Evolutionary conservation across 495 filamentous ascomycete genomes (phyloP), one percentile per base, ranked within the genome.

Genomic region (Penicillium dipodomyicola): DNA sequence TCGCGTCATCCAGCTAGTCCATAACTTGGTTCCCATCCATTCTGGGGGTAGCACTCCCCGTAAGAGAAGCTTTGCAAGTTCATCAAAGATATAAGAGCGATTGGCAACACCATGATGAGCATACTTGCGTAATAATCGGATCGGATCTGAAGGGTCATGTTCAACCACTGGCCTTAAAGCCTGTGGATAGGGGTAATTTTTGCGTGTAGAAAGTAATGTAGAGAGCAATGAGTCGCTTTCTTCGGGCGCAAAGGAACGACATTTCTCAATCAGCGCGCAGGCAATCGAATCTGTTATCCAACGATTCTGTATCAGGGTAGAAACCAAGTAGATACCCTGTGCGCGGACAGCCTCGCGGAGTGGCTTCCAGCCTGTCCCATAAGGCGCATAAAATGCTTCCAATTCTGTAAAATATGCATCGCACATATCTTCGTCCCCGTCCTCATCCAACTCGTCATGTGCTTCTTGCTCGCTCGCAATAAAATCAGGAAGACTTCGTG

Each of bases 341-440:
- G 87, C 80, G 52, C 87, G 80, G 22, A 86, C 85, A 39, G 87
- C 78, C 46, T 81, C 73, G 49, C 81, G 80, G 0, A 92, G 73
- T 54, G 84, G 82, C 49, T 71, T 81, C 88, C 88, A 91, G 30
- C 87, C 87, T 37, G 58, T 63, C 4, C 74, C 72, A 41, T 69
- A 69, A 9, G 72, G 67, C 9, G 80, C 74, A 48, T 85, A 86
- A 23, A 84, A 69, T 0, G 74, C 63, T 60, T 91, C 88, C 30
- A 92, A 65, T 50, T 91, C 84, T 32, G 79, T 81, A 62, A 90
- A 91, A 42, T 90, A 80, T 37, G 67, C 74, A 66, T 73, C 65
- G 32, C 70, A 77, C 75, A 79, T 76, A 63, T 77, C 66, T 29
- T 79, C 67, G 23, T 80, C 76, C 20, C 60, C 56, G 50, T 73